Evolutionary conservation across 768 basidiomycete species (phyloP), one percentile per base, ranked within the genome.

Genomic region (Kwoniella sp.): DNA sequence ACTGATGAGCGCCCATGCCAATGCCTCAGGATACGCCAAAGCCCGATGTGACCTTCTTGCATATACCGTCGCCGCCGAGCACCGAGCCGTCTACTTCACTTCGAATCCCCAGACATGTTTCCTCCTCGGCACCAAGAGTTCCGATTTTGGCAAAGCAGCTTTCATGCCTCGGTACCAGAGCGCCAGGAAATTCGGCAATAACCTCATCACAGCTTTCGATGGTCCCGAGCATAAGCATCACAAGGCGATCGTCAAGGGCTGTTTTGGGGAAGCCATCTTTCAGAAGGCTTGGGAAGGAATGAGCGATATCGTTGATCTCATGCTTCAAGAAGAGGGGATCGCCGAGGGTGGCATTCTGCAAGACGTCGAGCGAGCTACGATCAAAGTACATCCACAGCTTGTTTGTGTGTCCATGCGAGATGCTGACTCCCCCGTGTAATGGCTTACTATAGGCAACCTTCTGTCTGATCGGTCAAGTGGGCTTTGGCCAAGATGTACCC

Each of bases 21-120:
- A n/a, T n/a, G 1, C 28, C 54, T n/a, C n/a, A 74, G 73, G 71
- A 58, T 74, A 69, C 54, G 66, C 50, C 25, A 55, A 61, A 5
- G 65, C 63, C 50, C 29, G 58, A n/a, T 69, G 65, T 28, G 73
- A 74, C 50, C 64, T 74, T 8, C 58, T 74, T 31, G 73, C 66
- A 20, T 56, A 34, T 28, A 65, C 66, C n/a, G 63, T 62, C 23
- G 58, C 68, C 5, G 61, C 68, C 22, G 48, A 60, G 37, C 47
- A 60, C 45, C 48, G 48, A 51, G 58, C 58, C 7, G 67, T 70
- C 30, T 74, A 74, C 48, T 38, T 66, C 51, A 65, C 67, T n/a
- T 52, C 65, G 20, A 55, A 53, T 22, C 73, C 73, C 2, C 23
- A 34, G 1, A 55, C 64, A 29, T 59, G 61, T n/a, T 11, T 30